Evolutionary conservation across 768 basidiomycete species (phyloP).

Genomic region (Phaeotremella skinneri): DNA sequence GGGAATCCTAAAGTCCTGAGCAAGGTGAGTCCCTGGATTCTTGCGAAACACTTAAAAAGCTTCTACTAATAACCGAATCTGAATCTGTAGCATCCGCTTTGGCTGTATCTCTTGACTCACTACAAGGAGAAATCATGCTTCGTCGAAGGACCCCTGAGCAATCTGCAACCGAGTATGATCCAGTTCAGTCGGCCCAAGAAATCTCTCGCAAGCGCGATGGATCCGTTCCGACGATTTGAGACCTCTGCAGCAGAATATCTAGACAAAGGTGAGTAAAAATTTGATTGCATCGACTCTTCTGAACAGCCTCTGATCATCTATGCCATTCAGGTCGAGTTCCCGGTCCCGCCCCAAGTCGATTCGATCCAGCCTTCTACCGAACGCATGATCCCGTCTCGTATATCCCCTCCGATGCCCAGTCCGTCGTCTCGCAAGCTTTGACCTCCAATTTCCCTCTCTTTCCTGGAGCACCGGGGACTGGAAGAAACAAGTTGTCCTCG

Average conservation of each 20-base stretch:
- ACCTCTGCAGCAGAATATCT: slow-evolving; percentile 81
- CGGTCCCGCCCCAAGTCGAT: slow-evolving; percentile 86
- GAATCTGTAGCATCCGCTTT: slow-evolving; percentile 77
- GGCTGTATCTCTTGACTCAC: slow-evolving; percentile 97
- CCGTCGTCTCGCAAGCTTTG: slow-evolving; percentile 93
- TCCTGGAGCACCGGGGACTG: slow-evolving; percentile 59
- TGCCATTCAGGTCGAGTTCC: slow-evolving; percentile 53
- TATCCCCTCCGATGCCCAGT: slow-evolving; percentile 78
- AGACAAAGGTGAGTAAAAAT: slow-evolving; percentile 39
- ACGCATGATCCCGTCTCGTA: slow-evolving; percentile 90
- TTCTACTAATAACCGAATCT: slow-evolving; percentile 26
- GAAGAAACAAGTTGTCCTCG: slow-evolving; percentile 62
- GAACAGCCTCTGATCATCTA: slow-evolving; percentile 7
- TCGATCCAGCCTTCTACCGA: slow-evolving; percentile 92
- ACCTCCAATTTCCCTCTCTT: slow-evolving; percentile 64
- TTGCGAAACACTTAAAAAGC: neutral
- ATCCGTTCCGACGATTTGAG: slow-evolving; percentile 90
- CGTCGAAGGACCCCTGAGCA: slow-evolving; percentile 94
- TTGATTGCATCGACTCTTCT: neutral
- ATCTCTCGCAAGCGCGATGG: slow-evolving; percentile 81
- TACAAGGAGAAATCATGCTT: slow-evolving; percentile 94
- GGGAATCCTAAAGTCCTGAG: slow-evolving; percentile 99
- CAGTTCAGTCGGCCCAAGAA: slow-evolving; percentile 98
- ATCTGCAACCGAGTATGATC: slow-evolving; percentile 97
- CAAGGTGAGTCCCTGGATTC: slow-evolving; percentile 63